Base-by-base conservation (phyloP, 768 basidiomycete species). In the Pleurotus citrinopileatus region DNA sequence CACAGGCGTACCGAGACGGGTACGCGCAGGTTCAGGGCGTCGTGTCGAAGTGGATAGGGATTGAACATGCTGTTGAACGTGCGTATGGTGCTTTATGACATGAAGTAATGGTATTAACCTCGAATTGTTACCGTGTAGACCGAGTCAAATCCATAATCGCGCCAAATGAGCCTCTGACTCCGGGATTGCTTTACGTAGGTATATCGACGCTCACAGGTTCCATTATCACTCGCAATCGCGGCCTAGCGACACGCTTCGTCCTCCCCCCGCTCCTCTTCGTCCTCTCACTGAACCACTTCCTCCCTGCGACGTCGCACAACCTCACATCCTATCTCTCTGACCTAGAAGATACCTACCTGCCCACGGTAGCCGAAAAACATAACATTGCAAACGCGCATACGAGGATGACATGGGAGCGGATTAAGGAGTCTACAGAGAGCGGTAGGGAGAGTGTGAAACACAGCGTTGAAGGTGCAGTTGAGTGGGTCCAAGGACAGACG, bases 131-230 rank as follows among this genome's bases (percentile, higher is more conserved):
- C n/a, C n/a, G n/a, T n/a, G n/a, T n/a, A 96, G 94, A 76, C 55
- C 86, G 92, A 58, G 74, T 98, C 27, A 94, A 94, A 67, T 81
- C 87, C 4, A 81, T 98, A 60, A 71, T 93, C 12, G 86, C 91
- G 0, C 79, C 85, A 0, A 77, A 87, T 51, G 96, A 98, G 70
- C 75, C 86, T 1, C 81, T 97, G 25, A 93, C 87, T 8, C 95
- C 95, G 1, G 92, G 90, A n/a, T 63, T 89, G 3, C 84, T 98
- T 52, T 98, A 96, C 73, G 87, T 91, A 42, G 91, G 93, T 45
- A 80, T 98, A 45, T 85, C 92, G 2, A 84, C 92, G 12, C 83
- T 98, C 44, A 88, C 90, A 3, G 92, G 90, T 1, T 94, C 94
- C 54, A 87, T 98, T 61, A 61, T 98, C 53, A 83, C 89, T 0